Evolutionary conservation across 164 flowering plant genomes (phyloP).

Genomic region (Chimonanthus salicifolius): DNA sequence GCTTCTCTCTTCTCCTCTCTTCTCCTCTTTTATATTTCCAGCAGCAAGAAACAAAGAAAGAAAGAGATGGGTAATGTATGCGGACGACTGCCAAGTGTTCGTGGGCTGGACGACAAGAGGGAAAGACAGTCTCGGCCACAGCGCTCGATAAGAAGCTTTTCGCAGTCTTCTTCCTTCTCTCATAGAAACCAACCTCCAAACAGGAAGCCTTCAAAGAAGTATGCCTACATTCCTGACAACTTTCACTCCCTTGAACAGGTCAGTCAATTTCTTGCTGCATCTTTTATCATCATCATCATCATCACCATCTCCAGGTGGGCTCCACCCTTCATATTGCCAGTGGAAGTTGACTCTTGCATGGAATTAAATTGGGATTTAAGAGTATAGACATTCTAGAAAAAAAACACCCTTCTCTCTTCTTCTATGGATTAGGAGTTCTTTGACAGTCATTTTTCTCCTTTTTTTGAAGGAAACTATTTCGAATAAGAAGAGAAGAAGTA

Average conservation of each 20-base stretch:
- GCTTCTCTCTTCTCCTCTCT: background rate
- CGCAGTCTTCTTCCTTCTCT: background rate
- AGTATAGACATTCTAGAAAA: too few species aligned
- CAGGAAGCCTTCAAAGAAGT: background rate
- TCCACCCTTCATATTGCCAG: too few species aligned
- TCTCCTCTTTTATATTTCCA: background rate
- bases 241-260: conserved; percentile 4
- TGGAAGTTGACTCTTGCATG: too few species aligned
- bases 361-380: too few species aligned
- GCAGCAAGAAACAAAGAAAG: background rate
- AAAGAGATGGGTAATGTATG: background rate
- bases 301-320: background rate
- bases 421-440: background rate
- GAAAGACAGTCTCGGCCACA: background rate
- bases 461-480: too few species aligned
- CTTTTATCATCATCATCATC: background rate
- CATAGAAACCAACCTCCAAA: background rate
- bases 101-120: background rate
- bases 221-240: conserved; percentile 5
- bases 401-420: background rate
- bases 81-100: background rate
- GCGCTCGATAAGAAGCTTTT: background rate
- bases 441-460: background rate
- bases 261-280: background rate
- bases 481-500: too few species aligned